Evolutionary conservation across 2,329 filamentous ascomycete genomes (phyloP).

Genomic region (Neopestalotiopsis rosae): DNA sequence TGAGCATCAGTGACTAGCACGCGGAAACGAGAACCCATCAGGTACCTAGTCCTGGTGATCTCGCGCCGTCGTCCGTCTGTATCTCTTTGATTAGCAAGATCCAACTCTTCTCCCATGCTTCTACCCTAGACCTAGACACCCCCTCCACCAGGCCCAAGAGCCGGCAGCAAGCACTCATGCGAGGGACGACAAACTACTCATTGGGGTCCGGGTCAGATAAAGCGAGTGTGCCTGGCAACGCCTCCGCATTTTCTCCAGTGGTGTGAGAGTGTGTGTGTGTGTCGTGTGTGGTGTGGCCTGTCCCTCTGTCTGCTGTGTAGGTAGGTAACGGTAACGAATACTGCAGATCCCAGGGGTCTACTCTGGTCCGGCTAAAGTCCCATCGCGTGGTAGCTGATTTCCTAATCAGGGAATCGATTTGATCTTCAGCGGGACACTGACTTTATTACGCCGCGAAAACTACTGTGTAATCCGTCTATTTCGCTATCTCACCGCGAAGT

Average conservation of each 20-base stretch:
- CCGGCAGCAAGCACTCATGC: background rate
- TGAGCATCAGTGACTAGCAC: background rate
- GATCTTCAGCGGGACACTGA: background rate
- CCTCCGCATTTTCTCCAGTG: background rate
- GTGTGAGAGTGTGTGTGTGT: too few relatives aligned
- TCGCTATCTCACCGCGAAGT: constrained; percentile 9
- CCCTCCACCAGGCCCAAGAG: too few relatives aligned
- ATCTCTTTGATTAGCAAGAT: too few relatives aligned
- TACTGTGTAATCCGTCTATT: background rate
- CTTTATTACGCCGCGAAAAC: constrained; percentile 12
- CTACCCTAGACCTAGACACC: too few relatives aligned
- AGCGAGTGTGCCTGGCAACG: background rate
- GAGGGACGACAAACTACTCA: background rate
- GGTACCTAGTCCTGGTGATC: too few relatives aligned
- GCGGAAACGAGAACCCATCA: too few relatives aligned
- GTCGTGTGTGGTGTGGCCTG: too few relatives aligned
- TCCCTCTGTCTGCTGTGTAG: too few relatives aligned
- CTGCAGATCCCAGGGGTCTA: constrained; percentile 3
- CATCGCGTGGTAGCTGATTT: constrained; percentile 16
- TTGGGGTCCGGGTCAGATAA: background rate
- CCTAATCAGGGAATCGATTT: constrained; percentile 9
- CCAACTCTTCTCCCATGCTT: too few relatives aligned
- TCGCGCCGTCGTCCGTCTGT: too few relatives aligned
- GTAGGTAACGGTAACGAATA: background rate
- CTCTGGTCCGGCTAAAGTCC: constrained; percentile 15